These are phyloP conservation scores for Saccharomyces uvarum DNA, from an alignment of 1,139 yeast species.

Conservation along the genomic window DNA sequence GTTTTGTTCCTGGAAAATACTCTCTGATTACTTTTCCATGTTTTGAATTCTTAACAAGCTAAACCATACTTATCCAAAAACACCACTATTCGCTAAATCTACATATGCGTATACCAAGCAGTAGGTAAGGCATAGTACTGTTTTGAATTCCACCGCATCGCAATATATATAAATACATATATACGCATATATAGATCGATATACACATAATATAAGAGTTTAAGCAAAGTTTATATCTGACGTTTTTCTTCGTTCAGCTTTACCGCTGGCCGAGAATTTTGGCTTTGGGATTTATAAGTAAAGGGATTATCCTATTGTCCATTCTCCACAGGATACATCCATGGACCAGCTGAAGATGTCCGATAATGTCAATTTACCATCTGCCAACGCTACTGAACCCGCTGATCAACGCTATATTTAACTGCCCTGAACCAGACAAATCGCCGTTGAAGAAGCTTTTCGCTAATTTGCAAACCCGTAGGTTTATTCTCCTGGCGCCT, in stretches of 20 bases:
- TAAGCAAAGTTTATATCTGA: background rate
- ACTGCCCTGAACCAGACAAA: slow-evolving; percentile 50
- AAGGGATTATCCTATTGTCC: background rate
- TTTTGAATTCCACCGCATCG: background rate
- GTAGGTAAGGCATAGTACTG: no score
- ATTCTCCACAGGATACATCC: background rate
- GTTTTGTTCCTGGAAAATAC: background rate
- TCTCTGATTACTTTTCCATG: background rate
- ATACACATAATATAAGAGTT: no score
- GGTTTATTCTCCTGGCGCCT: slow-evolving; percentile 56
- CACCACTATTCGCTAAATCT: no score
- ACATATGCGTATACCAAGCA: no score
- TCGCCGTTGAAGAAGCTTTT: slow-evolving; percentile 45
- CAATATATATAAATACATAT: background rate
- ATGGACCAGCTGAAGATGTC: background rate
- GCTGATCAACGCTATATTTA: slow-evolving; percentile 57
- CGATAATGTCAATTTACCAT: slow-evolving; percentile 29
- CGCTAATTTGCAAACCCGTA: slow-evolving; percentile 38
- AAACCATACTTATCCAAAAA: no score
- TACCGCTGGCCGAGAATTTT: background rate
- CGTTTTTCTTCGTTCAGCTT: background rate
- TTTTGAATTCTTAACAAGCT: no score
- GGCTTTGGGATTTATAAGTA: background rate
- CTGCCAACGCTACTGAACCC: slow-evolving; percentile 51
- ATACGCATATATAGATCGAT: background rate